These are phyloP conservation scores for Tuctoria greenei DNA, from an alignment of 176 grass and related monocot species.

Conservation along the genomic window DNA sequence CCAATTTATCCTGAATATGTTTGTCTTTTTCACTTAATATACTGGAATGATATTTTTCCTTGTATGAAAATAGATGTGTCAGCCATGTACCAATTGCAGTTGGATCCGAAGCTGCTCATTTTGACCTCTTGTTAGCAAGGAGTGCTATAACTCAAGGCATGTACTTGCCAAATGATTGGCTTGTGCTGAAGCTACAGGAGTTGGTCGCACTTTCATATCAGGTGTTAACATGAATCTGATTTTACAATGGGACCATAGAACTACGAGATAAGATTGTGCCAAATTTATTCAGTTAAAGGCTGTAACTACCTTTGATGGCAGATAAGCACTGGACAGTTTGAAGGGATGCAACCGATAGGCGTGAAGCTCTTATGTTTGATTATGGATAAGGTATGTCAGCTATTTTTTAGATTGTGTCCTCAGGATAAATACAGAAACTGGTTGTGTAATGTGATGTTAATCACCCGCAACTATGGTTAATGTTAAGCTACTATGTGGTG, in stretches of 20 bases:
- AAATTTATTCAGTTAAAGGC: slow-evolving; percentile 19
- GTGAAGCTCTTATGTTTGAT: slow-evolving; percentile 84
- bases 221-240: slow-evolving; percentile 46
- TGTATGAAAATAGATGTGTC: slow-evolving; percentile 71
- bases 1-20: slow-evolving; percentile 25
- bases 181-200: slow-evolving; percentile 93
- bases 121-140: slow-evolving; percentile 85
- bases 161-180: slow-evolving; percentile 63
- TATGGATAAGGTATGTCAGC: slow-evolving; percentile 82
- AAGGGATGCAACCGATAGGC: slow-evolving; percentile 94
- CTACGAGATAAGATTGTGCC: slow-evolving; percentile 4
- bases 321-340: slow-evolving; percentile 95
- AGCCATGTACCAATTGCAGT: slow-evolving; percentile 86
- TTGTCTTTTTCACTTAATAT: slow-evolving; percentile 9
- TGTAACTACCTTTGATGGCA: slow-evolving; percentile 47
- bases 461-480: background rate
- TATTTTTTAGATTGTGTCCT: slow-evolving; percentile 13
- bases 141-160: slow-evolving; percentile 42
- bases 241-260: slow-evolving; percentile 24
- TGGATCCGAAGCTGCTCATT: slow-evolving; percentile 88
- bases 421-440: slow-evolving; percentile 14
- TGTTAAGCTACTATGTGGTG: no score
- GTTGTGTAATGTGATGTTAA: background rate
- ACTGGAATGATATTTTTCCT: slow-evolving; percentile 28
- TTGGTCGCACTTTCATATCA: slow-evolving; percentile 94